Conservation (phyloP, 176 grass and related monocot species). For the Leersia perrieri region DNA sequence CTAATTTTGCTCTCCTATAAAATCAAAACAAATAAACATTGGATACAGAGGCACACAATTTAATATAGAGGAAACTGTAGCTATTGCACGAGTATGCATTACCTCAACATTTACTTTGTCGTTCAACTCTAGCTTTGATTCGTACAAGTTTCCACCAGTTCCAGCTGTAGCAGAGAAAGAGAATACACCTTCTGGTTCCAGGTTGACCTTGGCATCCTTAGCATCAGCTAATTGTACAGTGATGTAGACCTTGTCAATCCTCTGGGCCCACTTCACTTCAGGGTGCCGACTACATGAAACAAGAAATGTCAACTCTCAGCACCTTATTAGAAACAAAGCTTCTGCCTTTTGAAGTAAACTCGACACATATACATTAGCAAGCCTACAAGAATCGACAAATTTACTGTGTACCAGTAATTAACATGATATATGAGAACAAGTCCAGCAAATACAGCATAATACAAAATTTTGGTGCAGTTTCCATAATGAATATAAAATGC, state of each 20-base stretch:
- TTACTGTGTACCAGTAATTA: background rate
- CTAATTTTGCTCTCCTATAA: conserved; percentile 86
- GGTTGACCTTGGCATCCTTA: conserved; percentile 88
- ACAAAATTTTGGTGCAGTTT: background rate
- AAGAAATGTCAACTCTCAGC: conserved; percentile 4
- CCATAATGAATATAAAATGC: background rate
- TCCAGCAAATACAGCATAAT: background rate
- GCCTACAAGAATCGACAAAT: background rate
- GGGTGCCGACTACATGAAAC: conserved; percentile 69
- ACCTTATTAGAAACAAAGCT: background rate
- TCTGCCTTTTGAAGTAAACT: too few relatives aligned
- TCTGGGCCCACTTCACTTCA: conserved; percentile 90
- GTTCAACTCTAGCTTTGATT: conserved; percentile 71
- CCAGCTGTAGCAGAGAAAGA: conserved; percentile 82
- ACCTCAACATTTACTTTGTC: conserved; percentile 92
- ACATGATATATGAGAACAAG: background rate
- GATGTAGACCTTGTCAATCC: conserved; percentile 87
- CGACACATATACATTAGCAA: background rate
- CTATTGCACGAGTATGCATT: conserved; percentile 25
- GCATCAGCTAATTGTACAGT: conserved; percentile 80
- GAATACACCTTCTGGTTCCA: conserved; percentile 88
- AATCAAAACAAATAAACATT: background rate
- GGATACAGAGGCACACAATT: background rate
- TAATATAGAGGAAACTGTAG: conserved; percentile 10
- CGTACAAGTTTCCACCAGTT: conserved; percentile 54